These are phyloP conservation scores for Beauveria australis DNA, from an alignment of 2,329 filamentous ascomycete genomes.

Conservation along the genomic window DNA sequence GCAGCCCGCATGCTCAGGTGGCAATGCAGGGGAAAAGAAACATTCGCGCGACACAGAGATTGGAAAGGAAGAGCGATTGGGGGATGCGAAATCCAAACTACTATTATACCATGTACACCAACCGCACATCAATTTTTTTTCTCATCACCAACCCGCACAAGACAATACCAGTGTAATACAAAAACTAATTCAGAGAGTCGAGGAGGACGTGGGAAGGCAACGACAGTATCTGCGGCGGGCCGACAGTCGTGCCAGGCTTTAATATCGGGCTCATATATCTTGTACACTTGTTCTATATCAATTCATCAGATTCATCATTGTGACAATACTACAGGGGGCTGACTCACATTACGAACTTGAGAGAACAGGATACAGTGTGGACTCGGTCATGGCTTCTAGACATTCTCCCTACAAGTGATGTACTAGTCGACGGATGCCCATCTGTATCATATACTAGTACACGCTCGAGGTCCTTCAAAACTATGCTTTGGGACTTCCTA, in stretches of 20 bases:
- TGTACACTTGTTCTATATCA: not conserved
- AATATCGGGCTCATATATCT: conserved; percentile 7
- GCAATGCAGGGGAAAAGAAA: not conserved
- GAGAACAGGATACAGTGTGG: too few relatives aligned
- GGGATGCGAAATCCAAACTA: not conserved
- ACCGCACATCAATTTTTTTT: conserved; percentile 13
- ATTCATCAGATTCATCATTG: not conserved
- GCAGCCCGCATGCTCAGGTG: not conserved
- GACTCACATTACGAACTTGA: too few relatives aligned
- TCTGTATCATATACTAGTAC: too few relatives aligned
- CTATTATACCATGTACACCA: conserved; percentile 11
- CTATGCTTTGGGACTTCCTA: not conserved
- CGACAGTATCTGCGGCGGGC: conserved; percentile 5
- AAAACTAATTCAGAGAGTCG: not conserved
- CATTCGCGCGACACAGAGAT: not conserved
- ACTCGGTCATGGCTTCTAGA: too few relatives aligned
- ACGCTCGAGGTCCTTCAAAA: not conserved
- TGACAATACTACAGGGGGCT: too few relatives aligned
- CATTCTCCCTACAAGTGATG: too few relatives aligned
- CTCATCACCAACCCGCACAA: conserved; percentile 1
- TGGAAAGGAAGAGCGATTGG: conserved; percentile 1
- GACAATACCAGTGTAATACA: conserved; percentile 5
- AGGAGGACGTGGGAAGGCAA: not conserved
- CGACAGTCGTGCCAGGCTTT: conserved; percentile 3
- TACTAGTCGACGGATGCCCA: too few relatives aligned